These are phyloP conservation scores for Irpex lacteus DNA, from an alignment of 1,284 basidiomycete genomes.

Conservation along the genomic window DNA sequence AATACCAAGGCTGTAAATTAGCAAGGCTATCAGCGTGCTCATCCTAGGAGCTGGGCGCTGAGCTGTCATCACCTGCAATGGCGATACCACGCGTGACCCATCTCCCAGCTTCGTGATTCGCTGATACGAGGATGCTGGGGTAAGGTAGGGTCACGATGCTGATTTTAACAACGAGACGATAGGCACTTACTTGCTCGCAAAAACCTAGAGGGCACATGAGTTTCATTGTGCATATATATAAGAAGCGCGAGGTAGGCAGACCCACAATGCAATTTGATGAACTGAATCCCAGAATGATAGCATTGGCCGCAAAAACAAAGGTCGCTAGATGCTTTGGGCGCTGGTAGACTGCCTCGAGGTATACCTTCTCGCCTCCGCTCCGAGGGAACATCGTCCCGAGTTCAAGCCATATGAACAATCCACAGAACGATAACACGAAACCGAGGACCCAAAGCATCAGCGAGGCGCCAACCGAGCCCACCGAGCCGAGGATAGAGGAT, in stretches of 20 bases:
- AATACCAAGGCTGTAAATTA: conserved; percentile 21
- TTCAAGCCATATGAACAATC: conserved; percentile 70
- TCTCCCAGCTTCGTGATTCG: conserved; percentile 35
- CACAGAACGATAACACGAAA: conserved; percentile 57
- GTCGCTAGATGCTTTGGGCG: conserved; percentile 60
- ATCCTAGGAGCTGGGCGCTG: not conserved
- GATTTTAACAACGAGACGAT: not conserved
- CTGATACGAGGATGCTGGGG: conserved; percentile 46
- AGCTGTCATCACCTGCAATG: conserved; percentile 39
- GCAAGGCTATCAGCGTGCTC: not conserved
- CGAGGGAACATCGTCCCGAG: conserved; percentile 57
- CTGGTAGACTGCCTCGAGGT: conserved; percentile 69
- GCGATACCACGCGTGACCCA: conserved; percentile 60
- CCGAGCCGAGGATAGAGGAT: conserved; percentile 57
- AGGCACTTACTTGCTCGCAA: conserved; percentile 21
- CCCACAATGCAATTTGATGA: conserved; percentile 56
- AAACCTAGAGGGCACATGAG: conserved; percentile 22
- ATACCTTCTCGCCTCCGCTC: conserved; percentile 74
- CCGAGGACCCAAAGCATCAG: conserved; percentile 73
- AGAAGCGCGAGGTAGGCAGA: not conserved
- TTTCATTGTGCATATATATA: not conserved
- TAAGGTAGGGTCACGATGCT: not conserved
- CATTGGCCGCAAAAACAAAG: conserved; percentile 58
- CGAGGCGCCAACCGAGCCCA: conserved; percentile 62
- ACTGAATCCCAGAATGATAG: conserved; percentile 58